A percentile compares a stretch with the other conserved stretches of the same genome.
phyloP scores from a whole-genome alignment of 495 filamentous ascomycete species.

The Penicillium soppii region DNA sequence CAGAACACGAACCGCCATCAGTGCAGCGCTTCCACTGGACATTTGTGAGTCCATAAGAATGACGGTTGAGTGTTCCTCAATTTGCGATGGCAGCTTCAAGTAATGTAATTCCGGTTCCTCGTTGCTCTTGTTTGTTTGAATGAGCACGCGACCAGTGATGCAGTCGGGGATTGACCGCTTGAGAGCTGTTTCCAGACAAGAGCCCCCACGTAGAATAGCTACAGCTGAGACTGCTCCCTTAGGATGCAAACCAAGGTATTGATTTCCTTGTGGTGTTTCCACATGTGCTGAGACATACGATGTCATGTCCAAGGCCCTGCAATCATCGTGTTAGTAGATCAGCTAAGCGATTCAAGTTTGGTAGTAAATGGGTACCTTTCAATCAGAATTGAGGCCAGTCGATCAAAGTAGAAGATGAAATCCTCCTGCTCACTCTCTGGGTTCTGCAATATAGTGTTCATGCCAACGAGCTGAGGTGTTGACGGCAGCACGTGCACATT shows the following conservation, averaged over 20 bases:
- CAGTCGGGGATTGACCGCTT: conserved; percentile 89
- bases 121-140: conserved; percentile 81
- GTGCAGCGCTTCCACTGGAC: conserved; percentile 84
- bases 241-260: conserved; percentile 66
- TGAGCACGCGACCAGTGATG: conserved; percentile 81
- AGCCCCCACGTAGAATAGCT: conserved; percentile 82
- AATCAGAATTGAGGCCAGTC: conserved; percentile 77
- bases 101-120: conserved; percentile 93
- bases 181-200: conserved; percentile 81
- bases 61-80: conserved; percentile 71
- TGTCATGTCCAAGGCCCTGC: conserved; percentile 69
- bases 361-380: conserved; percentile 59
- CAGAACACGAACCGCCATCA: conserved; percentile 94
- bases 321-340: conserved; percentile 2
- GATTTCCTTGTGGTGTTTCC: conserved; percentile 63
- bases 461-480: conserved; percentile 75
- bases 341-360: too few relatives aligned
- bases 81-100: conserved; percentile 68
- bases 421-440: conserved; percentile 79
- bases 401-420: conserved; percentile 96
- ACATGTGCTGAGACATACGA: conserved; percentile 61
- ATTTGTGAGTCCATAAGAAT: conserved; percentile 92
- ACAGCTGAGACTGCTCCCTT: conserved; percentile 81
- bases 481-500: conserved; percentile 70
- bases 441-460: conserved; percentile 88